These are phyloP conservation scores for Pleurotus tuoliensis DNA, from an alignment of 768 basidiomycete genomes.

Conservation along the genomic window DNA sequence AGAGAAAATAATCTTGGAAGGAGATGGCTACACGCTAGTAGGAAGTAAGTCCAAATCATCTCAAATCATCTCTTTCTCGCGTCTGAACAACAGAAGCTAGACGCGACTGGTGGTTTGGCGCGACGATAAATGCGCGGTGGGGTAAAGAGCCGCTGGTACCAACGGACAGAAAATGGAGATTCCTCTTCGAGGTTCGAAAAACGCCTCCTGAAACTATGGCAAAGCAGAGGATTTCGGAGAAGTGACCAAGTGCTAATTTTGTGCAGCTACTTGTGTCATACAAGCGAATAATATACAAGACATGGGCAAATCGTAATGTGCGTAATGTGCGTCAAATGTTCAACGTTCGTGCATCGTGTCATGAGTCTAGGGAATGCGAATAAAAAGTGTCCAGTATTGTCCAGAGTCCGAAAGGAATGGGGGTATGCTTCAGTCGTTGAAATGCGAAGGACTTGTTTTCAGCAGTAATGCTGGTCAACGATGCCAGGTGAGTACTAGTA, in stretches of 20 bases:
- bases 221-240: neutral
- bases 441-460: too few relatives aligned
- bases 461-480: too few relatives aligned
- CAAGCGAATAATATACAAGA: neutral
- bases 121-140: neutral
- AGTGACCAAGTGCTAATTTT: neutral
- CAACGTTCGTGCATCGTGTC: neutral
- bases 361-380: neutral
- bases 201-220: neutral
- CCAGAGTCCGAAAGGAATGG: too few relatives aligned
- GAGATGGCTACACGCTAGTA: slow-evolving; percentile 23
- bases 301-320: neutral
- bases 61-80: neutral
- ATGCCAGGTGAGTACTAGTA: neutral
- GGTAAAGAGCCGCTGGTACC: neutral
- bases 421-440: too few relatives aligned
- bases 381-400: too few relatives aligned
- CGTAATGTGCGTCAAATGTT: neutral
- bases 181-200: neutral
- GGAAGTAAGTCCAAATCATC: slow-evolving; percentile 20
- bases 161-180: slow-evolving; percentile 1
- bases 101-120: neutral
- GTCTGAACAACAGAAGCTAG: neutral
- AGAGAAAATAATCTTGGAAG: slow-evolving; percentile 22
- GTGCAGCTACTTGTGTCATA: neutral